These are phyloP conservation scores for Exophiala mesophila DNA, from an alignment of 2,329 filamentous ascomycete genomes.

Conservation along the genomic window DNA sequence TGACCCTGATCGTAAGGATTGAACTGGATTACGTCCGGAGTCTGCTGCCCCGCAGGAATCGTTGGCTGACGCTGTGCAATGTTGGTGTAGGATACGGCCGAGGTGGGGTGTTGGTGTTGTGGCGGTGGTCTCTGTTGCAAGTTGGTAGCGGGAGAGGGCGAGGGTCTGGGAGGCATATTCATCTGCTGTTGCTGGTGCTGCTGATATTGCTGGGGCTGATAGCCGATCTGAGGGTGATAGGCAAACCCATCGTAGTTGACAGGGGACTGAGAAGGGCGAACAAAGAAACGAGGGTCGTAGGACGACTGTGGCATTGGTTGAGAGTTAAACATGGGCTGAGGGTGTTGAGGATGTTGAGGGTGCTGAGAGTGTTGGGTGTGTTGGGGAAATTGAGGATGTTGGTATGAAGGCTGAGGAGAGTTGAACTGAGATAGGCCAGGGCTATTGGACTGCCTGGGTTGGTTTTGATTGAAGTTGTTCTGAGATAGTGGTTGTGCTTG, in stretches of 20 bases:
- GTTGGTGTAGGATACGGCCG: conserved; percentile 22
- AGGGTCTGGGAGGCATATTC: conserved; percentile 17
- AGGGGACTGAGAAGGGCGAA: conserved; percentile 18
- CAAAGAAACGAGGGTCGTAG: conserved; percentile 21
- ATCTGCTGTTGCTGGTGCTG: conserved; percentile 14
- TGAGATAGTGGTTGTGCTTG: conserved; percentile 17
- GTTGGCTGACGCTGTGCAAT: conserved; percentile 27
- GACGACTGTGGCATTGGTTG: conserved; percentile 15
- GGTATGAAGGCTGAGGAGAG: conserved; percentile 13
- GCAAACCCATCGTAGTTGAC: conserved; percentile 15
- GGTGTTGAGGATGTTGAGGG: conserved; percentile 11
- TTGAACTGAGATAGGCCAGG: conserved; percentile 22
- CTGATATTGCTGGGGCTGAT: conserved; percentile 16
- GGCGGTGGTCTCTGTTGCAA: conserved; percentile 31
- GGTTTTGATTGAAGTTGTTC: conserved; percentile 18
- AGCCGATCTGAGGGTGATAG: conserved; percentile 19
- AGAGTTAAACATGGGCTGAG: conserved; percentile 19
- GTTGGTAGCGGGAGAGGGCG: conserved; percentile 24
- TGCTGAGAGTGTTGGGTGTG: neutral
- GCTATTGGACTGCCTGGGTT: conserved; percentile 18
- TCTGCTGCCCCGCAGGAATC: conserved; percentile 27
- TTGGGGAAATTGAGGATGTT: too few relatives aligned
- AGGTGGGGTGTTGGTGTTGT: neutral
- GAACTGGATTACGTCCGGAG: conserved; percentile 17
- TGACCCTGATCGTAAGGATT: conserved; percentile 15